Evolutionary conservation across 805 yeast genomes (phyloP).

Genomic region (Ogataea polymorpha): DNA sequence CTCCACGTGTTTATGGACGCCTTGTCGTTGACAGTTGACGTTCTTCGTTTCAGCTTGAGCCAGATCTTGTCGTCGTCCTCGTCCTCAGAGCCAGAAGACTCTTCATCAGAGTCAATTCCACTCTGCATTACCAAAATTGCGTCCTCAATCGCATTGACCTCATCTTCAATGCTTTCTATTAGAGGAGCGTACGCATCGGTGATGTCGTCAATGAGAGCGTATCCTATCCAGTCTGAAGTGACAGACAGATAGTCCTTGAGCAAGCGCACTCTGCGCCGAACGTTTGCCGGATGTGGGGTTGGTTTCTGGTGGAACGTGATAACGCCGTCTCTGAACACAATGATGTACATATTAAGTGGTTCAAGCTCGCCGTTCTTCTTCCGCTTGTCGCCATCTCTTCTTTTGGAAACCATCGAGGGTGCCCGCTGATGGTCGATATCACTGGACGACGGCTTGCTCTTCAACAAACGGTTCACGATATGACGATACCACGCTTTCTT

Average conservation of each 20-base stretch:
- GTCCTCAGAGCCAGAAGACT: slow-evolving; percentile 39
- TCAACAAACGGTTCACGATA: slow-evolving; percentile 5
- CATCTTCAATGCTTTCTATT: slow-evolving; percentile 91
- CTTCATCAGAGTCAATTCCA: slow-evolving; percentile 45
- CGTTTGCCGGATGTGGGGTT: slow-evolving; percentile 95
- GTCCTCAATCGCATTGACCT: slow-evolving; percentile 92
- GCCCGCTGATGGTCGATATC: slow-evolving; percentile 2
- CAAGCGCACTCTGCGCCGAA: slow-evolving; percentile 86
- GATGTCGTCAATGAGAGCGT: slow-evolving; percentile 93
- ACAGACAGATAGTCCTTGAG: slow-evolving; percentile 85
- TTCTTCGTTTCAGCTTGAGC: slow-evolving; percentile 29
- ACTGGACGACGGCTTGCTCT: slow-evolving; percentile 2
- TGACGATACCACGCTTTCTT: slow-evolving; percentile 16
- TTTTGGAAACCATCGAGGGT: slow-evolving; percentile 22
- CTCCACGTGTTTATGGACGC: slow-evolving; percentile 17
- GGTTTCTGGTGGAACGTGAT: slow-evolving; percentile 92
- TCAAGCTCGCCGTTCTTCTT: slow-evolving; percentile 56
- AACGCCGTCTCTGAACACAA: slow-evolving; percentile 88
- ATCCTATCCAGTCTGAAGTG: slow-evolving; percentile 94
- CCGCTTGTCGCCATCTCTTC: slow-evolving; percentile 16
- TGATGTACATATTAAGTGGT: slow-evolving; percentile 88
- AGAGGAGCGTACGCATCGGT: slow-evolving; percentile 97
- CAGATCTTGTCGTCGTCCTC: slow-evolving; percentile 38
- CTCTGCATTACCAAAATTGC: slow-evolving; percentile 86
- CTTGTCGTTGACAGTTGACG: slow-evolving; percentile 29